A percentile compares a stretch with the other conserved stretches of the same genome.
Conservation (phyloP, 768 basidiomycete genomes). For the Lyophyllum atratum region DNA sequence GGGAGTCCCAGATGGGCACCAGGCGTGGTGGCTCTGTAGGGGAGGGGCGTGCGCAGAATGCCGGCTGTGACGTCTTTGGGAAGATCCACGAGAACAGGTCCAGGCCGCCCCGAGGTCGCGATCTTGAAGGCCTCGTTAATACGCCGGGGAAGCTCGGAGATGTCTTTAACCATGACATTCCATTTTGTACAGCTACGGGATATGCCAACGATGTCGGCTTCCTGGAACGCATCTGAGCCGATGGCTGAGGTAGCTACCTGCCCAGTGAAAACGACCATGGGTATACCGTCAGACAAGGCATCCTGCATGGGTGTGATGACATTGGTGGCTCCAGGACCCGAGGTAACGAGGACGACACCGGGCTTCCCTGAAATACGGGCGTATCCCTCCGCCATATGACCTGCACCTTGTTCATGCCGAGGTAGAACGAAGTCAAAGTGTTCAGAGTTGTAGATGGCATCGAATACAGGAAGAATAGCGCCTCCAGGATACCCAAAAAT, state of each 20-base stretch:
- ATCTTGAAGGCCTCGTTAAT: slow-evolving; percentile 99
- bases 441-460: slow-evolving; percentile 95
- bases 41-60: slow-evolving; percentile 81
- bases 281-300: slow-evolving; percentile 91
- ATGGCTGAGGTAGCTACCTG: slow-evolving; percentile 99
- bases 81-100: slow-evolving; percentile 96
- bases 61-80: slow-evolving; percentile 99
- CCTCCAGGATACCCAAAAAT: slow-evolving; percentile 98
- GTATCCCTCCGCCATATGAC: slow-evolving; percentile 99
- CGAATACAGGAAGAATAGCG: slow-evolving; percentile 98
- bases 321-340: slow-evolving; percentile 97
- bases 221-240: slow-evolving; percentile 99
- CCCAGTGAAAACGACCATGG: slow-evolving; percentile 93
- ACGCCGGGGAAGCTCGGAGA: slow-evolving; percentile 88
- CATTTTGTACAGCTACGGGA: slow-evolving; percentile 98
- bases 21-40: slow-evolving; percentile 84
- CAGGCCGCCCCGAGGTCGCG: slow-evolving; percentile 94
- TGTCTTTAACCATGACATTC: slow-evolving; percentile 99
- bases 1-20: slow-evolving; percentile 75
- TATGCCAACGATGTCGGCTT: slow-evolving; percentile 96
- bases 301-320: slow-evolving; percentile 98
- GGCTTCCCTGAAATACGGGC: slow-evolving; percentile 97
- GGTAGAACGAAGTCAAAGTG: slow-evolving; percentile 96
- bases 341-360: slow-evolving; percentile 97
- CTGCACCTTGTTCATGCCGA: slow-evolving; percentile 96